Base-by-base conservation (phyloP, 768 basidiomycete species). In the Auriscalpium microsporum region DNA sequence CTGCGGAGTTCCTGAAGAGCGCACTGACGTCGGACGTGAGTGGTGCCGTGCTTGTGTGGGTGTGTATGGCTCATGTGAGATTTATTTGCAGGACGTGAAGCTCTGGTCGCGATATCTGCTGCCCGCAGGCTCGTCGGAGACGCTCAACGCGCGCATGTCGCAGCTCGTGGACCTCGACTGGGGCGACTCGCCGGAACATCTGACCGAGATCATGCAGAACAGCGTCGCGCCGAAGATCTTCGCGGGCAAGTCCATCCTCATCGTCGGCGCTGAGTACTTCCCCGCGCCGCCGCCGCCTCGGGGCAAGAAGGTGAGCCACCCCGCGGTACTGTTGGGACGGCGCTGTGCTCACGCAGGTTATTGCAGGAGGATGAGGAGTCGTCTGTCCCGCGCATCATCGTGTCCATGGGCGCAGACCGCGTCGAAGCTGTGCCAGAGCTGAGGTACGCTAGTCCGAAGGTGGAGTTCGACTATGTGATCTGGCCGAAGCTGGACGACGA, bases 401-500 rank as follows among this genome's bases (percentile, higher is more conserved):
- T 90, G 45, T 79, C 81, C 34, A 89, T 94, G 83, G 90, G 91
- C 1, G 89, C 92, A 0, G 69, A 71, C 8, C 73, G 70, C 11
- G 84, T 94, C 47, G 86, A 90, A 67, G 82, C 82, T 2, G 78
- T 84, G 33, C 67, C 72, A 8, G 77, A 81, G n/a, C 34, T 69
- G 9, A 73, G 69, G 55, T 67, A 71, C 57, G 77, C 80, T 4
- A 72, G 72, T 1, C 57, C 58, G 34, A 65, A 52, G n/a, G 69
- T 45, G 21, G 73, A 62, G 13, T 90, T 81, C 66, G 78, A 86
- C 63, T 84, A 82, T 57, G 68, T 90, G 42, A 73, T 93, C 52
- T 28, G 28, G 28, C 75, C 83, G 57, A 79, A 80, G 58, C 81
- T 85, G 35, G 65, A 58, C 49, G 64, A 68, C 11, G 60, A 69